phyloP scores from a whole-genome alignment of 192 early-diverging fungal species.

The Backusella tarrabulga region DNA sequence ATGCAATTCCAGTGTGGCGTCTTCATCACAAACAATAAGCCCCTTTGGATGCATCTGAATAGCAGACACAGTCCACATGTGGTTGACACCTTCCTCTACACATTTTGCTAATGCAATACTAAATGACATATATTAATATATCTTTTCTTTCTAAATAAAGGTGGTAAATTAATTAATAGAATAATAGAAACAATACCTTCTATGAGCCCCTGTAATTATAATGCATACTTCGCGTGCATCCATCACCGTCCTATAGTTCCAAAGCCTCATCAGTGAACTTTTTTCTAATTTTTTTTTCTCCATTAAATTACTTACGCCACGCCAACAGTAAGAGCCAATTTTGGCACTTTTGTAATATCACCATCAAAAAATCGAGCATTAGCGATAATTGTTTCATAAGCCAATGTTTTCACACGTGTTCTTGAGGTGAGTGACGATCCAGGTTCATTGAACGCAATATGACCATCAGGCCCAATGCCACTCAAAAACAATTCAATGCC shows the following conservation, averaged over 20 bases:
- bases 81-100: slow-evolving; percentile 79
- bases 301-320: slow-evolving; percentile 53
- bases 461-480: slow-evolving; percentile 84
- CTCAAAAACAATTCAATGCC: slow-evolving; percentile 89
- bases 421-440: slow-evolving; percentile 79
- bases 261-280: not conserved
- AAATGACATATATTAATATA: not conserved
- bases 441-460: slow-evolving; percentile 85
- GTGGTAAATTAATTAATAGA: not conserved
- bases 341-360: slow-evolving; percentile 81
- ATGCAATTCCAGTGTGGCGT: slow-evolving; percentile 81
- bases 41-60: slow-evolving; percentile 81
- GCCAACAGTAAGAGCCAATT: slow-evolving; percentile 82
- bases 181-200: slow-evolving; percentile 37
- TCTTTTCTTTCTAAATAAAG: not conserved
- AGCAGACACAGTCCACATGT: slow-evolving; percentile 87
- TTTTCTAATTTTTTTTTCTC: not conserved
- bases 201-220: slow-evolving; percentile 81
- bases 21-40: slow-evolving; percentile 84
- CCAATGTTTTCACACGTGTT: slow-evolving; percentile 82
- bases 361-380: slow-evolving; percentile 58
- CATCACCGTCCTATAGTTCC: slow-evolving; percentile 67
- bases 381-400: slow-evolving; percentile 52
- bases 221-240: slow-evolving; percentile 81
- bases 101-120: slow-evolving; percentile 77